A percentile compares a stretch with the other conserved stretches of the same genome.
Evolutionary conservation across 2,329 filamentous ascomycete genomes (phyloP).

Genomic region (Penicillium decumbens): DNA sequence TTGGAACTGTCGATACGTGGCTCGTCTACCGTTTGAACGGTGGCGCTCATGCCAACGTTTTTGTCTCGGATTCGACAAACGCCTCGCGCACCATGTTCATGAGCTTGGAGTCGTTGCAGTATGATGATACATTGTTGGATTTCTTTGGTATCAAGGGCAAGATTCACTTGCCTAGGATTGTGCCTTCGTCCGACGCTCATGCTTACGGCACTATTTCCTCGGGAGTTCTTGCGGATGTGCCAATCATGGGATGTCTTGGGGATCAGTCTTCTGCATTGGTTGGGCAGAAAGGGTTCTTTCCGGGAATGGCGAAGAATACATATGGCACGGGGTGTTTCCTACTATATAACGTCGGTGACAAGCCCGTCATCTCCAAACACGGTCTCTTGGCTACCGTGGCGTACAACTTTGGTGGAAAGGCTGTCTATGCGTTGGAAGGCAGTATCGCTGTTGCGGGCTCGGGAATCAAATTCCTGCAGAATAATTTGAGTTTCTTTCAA

Average conservation of each 20-base stretch:
- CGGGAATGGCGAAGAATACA: constrained; percentile 82
- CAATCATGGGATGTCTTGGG: constrained; percentile 74
- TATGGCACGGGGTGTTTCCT: constrained; percentile 89
- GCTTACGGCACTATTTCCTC: constrained; percentile 64
- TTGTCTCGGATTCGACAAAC: constrained; percentile 82
- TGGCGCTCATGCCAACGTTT: constrained; percentile 60
- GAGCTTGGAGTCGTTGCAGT: constrained; percentile 72
- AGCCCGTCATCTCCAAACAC: constrained; percentile 78
- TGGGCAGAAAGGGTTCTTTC: constrained; percentile 75
- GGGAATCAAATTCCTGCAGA: constrained; percentile 70
- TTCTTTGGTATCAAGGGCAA: constrained; percentile 77
- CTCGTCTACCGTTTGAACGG: constrained; percentile 76
- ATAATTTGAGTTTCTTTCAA: constrained; percentile 60
- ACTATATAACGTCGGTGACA: constrained; percentile 79
- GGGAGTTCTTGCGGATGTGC: constrained; percentile 62
- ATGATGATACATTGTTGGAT: constrained; percentile 68
- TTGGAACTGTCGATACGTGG: constrained; percentile 87
- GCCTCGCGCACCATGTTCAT: constrained; percentile 92
- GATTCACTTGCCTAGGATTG: constrained; percentile 70
- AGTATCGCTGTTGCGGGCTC: constrained; percentile 78
- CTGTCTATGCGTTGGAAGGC: constrained; percentile 76
- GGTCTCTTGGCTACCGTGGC: constrained; percentile 82
- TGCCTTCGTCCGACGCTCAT: constrained; percentile 68
- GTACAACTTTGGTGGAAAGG: constrained; percentile 73
- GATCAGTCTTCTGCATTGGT: constrained; percentile 84